Percentiles rank a stretch among this genome's conserved stretches.
Evolutionary conservation across 73 alveolate genomes (phyloP).

Genomic region (Paramecium tetraurelia): DNA sequence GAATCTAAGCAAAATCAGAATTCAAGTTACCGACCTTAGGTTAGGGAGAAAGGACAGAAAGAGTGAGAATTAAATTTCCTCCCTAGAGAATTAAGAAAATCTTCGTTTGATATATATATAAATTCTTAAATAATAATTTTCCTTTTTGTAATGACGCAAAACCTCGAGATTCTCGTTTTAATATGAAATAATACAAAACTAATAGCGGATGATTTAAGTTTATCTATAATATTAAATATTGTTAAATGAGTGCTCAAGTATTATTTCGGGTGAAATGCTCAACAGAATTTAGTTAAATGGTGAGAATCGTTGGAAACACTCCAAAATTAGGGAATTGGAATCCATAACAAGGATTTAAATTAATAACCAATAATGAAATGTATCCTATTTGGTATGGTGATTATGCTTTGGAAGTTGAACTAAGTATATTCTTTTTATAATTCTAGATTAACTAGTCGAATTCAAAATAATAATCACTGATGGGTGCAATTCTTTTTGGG

Average conservation of each 20-base stretch:
- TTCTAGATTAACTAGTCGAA: neutral
- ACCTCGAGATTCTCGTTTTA: neutral
- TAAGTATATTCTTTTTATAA: neutral
- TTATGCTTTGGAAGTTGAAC: conserved; percentile 24
- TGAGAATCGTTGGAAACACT: conserved; percentile 51
- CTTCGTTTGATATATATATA: neutral
- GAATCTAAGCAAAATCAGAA: neutral
- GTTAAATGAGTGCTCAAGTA: neutral
- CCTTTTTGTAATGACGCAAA: neutral
- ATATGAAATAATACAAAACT: neutral
- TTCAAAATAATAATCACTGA: neutral
- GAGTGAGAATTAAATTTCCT: neutral
- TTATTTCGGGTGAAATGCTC: conserved; percentile 43
- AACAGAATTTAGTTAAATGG: conserved; percentile 33
- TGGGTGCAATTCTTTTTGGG: conserved; percentile 6
- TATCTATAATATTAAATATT: neutral
- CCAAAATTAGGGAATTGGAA: conserved; percentile 60
- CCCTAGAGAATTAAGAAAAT: neutral
- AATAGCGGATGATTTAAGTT: neutral
- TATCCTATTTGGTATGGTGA: conserved; percentile 50
- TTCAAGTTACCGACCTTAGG: neutral
- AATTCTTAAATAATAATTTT: neutral
- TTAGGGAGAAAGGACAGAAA: neutral
- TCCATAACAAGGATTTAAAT: conserved; percentile 46
- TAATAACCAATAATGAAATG: conserved; percentile 50